These are phyloP conservation scores for Zygosaccharomyces gambellarensis DNA, from an alignment of 805 yeast genomes.

Conservation along the genomic window DNA sequence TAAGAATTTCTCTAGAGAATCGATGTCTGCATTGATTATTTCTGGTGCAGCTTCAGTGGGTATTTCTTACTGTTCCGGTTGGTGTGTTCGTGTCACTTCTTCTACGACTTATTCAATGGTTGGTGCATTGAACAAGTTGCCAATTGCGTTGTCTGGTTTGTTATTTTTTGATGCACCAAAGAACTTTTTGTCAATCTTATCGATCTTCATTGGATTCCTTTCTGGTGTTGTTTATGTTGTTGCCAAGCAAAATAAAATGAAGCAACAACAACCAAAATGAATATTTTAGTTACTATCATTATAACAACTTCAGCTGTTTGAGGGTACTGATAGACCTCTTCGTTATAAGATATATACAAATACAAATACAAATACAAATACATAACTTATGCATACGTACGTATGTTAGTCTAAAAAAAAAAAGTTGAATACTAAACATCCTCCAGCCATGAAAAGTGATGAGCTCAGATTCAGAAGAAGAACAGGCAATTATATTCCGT, in stretches of 20 bases:
- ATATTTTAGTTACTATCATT: neutral
- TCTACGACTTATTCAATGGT: constrained; percentile 99
- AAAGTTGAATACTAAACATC: neutral
- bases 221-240: constrained; percentile 96
- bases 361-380: neutral
- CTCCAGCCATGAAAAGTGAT: neutral
- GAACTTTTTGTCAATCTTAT: constrained; percentile 84
- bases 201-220: constrained; percentile 87
- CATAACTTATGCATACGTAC: neutral
- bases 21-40: constrained; percentile 76
- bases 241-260: constrained; percentile 84
- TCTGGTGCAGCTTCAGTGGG: constrained; percentile 95
- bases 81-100: constrained; percentile 99
- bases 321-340: constrained; percentile 1
- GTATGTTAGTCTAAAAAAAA: neutral
- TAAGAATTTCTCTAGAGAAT: constrained; percentile 66
- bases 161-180: constrained; percentile 92
- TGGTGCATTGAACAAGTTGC: constrained; percentile 97
- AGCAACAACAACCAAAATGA: constrained; percentile 15
- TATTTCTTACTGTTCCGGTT: constrained; percentile 97
- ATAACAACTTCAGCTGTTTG: neutral
- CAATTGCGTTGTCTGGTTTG: constrained; percentile 93
- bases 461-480: neutral
- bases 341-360: neutral
- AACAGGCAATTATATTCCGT: neutral